Conservation (phyloP, 768 basidiomycete species). For the Mycena galericulata region DNA sequence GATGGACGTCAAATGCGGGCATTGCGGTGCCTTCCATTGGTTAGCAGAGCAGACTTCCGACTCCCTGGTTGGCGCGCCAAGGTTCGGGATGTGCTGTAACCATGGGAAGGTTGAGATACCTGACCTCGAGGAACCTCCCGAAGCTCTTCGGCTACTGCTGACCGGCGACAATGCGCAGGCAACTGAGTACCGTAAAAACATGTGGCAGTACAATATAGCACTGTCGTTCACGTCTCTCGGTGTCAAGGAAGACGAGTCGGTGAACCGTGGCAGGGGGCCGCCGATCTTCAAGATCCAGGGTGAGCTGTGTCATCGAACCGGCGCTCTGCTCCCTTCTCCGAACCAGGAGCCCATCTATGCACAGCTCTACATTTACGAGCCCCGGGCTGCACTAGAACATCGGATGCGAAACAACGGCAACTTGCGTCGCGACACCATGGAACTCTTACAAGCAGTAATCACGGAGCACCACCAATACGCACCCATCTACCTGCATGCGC, state of each 20-base stretch:
- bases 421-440: too few species aligned
- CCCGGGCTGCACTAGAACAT: too few species aligned
- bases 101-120: background rate
- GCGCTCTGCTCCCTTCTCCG: too few species aligned
- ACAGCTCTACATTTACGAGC: too few species aligned
- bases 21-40: conserved; percentile 36
- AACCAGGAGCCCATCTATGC: too few species aligned
- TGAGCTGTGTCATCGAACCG: too few species aligned
- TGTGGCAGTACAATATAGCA: conserved; percentile 14
- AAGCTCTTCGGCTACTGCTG: background rate
- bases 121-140: background rate
- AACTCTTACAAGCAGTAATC: too few species aligned
- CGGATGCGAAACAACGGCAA: too few species aligned
- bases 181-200: background rate
- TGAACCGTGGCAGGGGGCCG: too few species aligned
- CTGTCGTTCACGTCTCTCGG: too few species aligned
- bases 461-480: conserved; percentile 23
- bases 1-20: conserved; percentile 28
- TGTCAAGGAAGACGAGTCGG: too few species aligned
- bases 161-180: background rate
- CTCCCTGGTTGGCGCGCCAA: background rate
- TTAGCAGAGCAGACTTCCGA: background rate
- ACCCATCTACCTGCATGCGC: conserved; percentile 36
- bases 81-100: conserved; percentile 38
- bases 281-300: too few species aligned